A percentile compares a stretch with the other conserved stretches of the same genome.
phyloP scores from a whole-genome alignment of 345 rosid genomes.

The Rhodamnia argentea region DNA sequence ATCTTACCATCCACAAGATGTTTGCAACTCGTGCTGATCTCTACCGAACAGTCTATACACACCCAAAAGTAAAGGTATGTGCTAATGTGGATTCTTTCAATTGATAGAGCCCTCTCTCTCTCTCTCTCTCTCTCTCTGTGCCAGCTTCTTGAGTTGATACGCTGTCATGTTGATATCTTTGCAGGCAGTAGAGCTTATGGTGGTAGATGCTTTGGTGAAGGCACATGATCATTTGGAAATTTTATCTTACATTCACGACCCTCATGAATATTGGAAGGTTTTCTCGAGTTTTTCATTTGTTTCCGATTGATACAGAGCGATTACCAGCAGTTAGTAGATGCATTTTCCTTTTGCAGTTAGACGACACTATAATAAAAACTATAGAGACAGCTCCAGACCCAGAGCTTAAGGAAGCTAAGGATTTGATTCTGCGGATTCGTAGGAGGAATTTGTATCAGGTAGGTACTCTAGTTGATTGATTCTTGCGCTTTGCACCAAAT shows the following conservation, averaged over 20 bases:
- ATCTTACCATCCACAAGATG: conserved; percentile 72
- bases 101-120: not conserved
- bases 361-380: conserved; percentile 71
- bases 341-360: conserved; percentile 45
- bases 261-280: conserved; percentile 92
- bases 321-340: not conserved
- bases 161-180: not conserved
- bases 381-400: conserved; percentile 72
- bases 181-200: conserved; percentile 91
- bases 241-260: conserved; percentile 55
- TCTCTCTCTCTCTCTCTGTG: not conserved
- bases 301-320: not conserved
- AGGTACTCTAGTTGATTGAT: not conserved
- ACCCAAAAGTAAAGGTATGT: conserved; percentile 90
- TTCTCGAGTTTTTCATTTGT: not conserved
- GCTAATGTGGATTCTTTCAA: not conserved
- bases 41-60: conserved; percentile 82
- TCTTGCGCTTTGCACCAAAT: not conserved
- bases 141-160: not conserved
- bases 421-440: conserved; percentile 70
- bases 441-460: conserved; percentile 88
- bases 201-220: conserved; percentile 78
- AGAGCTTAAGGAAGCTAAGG: conserved; percentile 72
- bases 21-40: conserved; percentile 91
- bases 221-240: conserved; percentile 59